Evolutionary conservation across 176 grass and related monocot genomes (phyloP), one percentile per base, ranked within the genome.

Genomic region (Musa acuminata): DNA sequence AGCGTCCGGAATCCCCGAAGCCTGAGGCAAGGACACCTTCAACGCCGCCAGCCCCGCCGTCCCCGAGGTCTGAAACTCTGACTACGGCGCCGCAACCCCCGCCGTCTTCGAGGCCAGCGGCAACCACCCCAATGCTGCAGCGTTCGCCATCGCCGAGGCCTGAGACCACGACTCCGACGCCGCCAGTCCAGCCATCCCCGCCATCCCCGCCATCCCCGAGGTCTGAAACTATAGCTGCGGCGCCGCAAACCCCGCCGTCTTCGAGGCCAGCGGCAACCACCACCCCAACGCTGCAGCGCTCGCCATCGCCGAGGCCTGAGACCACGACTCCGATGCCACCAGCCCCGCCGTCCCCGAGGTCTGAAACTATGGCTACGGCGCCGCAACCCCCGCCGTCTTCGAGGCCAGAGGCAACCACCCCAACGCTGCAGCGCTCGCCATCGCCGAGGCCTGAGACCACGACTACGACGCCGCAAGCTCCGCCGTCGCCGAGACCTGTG

Each of bases 161-260:
- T 3, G 57, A 0, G 8, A 90, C 83, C 1, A 85, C 81, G 12
- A 87, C 87, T 35, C 91, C 91, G 13, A 86, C 64, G 80, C 74
- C 82, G 2, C 87, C 91, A 1, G 77, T 68, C 62, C 86, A 85
- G 79, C 90, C 85, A 53, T 95, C 72, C 62, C 86, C 87, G n/a
- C n/a, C n/a, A n/a, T n/a, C n/a, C n/a, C n/a, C n/a, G 79, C 90
- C 85, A 53, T 95, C 83, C 51, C 87, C 91, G 49, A 81, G 82
- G 85, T 86, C 85, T 48, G 85, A 72, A 52, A 83, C 82, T 64
- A 83, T 77, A 25, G 81, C 82, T 1, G 78, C 91, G 0, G 81
- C 85, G 72, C 88, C 86, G 76, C 91, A 88, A 0, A 88, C 87
- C 85, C 84, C 86, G 51, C 91, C 85, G 19, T 88, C 83, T 7